These are phyloP conservation scores for Leccinum insolens DNA, from an alignment of 1,284 basidiomycete genomes.

Conservation along the genomic window DNA sequence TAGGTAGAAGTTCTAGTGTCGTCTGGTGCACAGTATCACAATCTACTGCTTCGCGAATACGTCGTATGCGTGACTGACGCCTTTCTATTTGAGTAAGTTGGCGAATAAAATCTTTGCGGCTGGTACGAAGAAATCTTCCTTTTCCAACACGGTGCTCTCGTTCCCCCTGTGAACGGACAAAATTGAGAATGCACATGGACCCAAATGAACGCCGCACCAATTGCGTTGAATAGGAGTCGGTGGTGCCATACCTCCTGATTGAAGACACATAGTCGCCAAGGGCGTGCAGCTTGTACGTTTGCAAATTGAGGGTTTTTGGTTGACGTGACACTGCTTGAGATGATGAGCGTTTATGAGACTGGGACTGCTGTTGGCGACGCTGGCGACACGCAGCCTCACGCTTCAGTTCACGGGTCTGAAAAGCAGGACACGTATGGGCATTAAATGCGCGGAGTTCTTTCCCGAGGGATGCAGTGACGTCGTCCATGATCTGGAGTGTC, in stretches of 20 bases:
- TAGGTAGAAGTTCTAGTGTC: neutral
- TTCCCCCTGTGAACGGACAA: neutral
- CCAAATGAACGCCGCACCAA: neutral
- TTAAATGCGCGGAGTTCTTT: neutral
- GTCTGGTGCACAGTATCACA: neutral
- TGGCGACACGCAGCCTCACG: neutral
- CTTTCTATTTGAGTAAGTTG: neutral
- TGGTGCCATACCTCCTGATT: neutral
- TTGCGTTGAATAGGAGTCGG: neutral
- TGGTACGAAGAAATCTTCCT: neutral
- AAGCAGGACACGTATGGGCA: neutral
- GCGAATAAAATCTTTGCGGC: neutral
- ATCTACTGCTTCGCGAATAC: neutral
- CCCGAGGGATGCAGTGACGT: neutral
- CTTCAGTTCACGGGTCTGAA: neutral
- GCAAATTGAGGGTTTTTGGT: neutral
- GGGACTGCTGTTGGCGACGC: neutral
- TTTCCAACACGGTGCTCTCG: neutral
- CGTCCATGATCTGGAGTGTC: no score
- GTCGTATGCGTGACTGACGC: neutral
- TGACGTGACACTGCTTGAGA: neutral
- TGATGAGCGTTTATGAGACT: neutral
- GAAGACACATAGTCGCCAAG: neutral
- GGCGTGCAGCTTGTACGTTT: neutral
- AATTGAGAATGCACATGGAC: neutral